Base-by-base conservation (phyloP, 495 filamentous ascomycete species). In the Usnea hakonensis region DNA sequence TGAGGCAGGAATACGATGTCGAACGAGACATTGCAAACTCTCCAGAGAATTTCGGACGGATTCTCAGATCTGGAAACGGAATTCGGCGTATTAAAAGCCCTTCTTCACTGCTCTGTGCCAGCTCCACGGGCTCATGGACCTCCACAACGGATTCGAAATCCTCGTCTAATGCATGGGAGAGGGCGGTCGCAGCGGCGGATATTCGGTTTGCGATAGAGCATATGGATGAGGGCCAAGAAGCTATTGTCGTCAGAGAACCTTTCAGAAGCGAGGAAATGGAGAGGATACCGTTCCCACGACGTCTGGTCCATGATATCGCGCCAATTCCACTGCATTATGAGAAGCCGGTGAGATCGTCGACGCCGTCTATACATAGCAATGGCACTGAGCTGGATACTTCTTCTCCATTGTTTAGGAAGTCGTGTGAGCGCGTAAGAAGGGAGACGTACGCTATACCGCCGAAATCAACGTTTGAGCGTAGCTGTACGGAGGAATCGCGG, bases 341-440 rank as follows among this genome's bases (percentile, higher is more conserved):
- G 9, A 54, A 64, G 46, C 57, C 19, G 28, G 21, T 33, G 11
- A 26, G 32, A n/a, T 8, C 5, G 10, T 43, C 23, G n/a, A 64
- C 57, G 5, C 62, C 62, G 10, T 55, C 55, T 2, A 26, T 60
- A 8, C 36, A 44, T 0, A 64, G 62, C 33, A 28, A 14, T 43
- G 57, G 50, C 21, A 59, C n/a, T 11, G 62, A 64, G 46, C 46
- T 26, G 14, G 62, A 64, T 54, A 41, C 44, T 9, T 44, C 62
- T 36, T 59, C 56, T 5, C 62, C 62, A 2, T n/a, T 60, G 5
- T 64, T 64, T 9, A 19, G 21, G 9, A 63, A 58, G 23, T 57
- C 55, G 2, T 30, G 21, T 19, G 7, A 63, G 41, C 54, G 32
- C 6, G 10, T 54, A 2, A 4, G n/a, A 3, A 33, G 23, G n/a